Base-by-base conservation (phyloP, 306 rosid genomes). In the Gastrolobium villosum region DNA sequence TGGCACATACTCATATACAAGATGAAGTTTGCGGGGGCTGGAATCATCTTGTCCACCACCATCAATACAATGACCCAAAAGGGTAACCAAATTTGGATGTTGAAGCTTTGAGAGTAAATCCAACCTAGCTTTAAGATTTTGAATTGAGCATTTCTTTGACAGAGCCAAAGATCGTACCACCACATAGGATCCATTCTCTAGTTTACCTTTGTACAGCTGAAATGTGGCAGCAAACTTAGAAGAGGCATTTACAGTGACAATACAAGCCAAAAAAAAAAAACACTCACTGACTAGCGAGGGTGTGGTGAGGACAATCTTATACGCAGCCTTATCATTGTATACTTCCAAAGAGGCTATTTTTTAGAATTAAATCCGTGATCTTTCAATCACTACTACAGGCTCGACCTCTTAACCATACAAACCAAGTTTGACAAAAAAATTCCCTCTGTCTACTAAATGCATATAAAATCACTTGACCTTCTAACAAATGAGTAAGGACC, bases 101-200 rank as follows among this genome's bases (percentile, higher is more conserved):
- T 87, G 94, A 89, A 93, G 91, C 87, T 85, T 93, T 63, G 96
- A 86, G 80, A 93, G 92, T 30, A 86, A 82, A 75, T 93, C 96
- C 61, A 93, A 83, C 60, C 80, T 84, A 76, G 84, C 91, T 87
- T 82, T 93, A 49, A 91, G 93, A 84, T 79, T 91, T 49, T 86
- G 91, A 60, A 79, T 72, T 10, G 96, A 88, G 76, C 72, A 83
- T 81, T 91, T 93, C 86, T 88, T 91, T 31, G 83, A 64, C 64
- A 93, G 45, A 85, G 81, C 54, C 50, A 93, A 71, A 66, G 86
- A 85, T 41, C 96, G 71, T 74, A 93, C 76, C 13, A 82, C 90
- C 66, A 91, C 93, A 28, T 45, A 63, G 52, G 88, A 70, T 81
- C 94, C 96, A 41, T 83, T 89, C 84, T 88, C 96, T 80, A 93